Evolutionary conservation across 345 rosid genomes (phyloP), one percentile per base, ranked within the genome.

Genomic region (Rhodomyrtus tomentosa): DNA sequence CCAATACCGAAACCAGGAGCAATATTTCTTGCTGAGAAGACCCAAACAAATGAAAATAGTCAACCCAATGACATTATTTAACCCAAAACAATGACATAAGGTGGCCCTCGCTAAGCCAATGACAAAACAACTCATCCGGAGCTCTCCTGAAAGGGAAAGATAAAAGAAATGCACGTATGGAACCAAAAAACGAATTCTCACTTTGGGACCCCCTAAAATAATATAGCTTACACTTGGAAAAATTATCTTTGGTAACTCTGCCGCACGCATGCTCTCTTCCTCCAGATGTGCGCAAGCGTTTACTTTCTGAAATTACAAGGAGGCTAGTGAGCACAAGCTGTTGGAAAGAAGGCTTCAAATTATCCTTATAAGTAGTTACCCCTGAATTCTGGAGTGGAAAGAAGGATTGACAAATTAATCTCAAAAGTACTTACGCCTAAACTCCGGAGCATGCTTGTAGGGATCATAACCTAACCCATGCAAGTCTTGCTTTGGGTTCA

Each of bases 1-100:
- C 99, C 99, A 91, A 97, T 95, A 87, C 99, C 99, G 91, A 97
- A 95, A 82, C 99, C 99, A 58, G 98, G 95, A 87, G 95, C 96
- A 88, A 90, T 89, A 88, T 94, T 95, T 92, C 98, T 95, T 89
- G 95, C 98, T 97, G 98, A 91, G 92, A 88, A 81, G 87, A 84
- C 83, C 86, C 87, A 82, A 73, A 84, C 27, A 27, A 3, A 72
- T 32, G 6, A 80, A 36, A 53, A 50, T 82, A 88, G 84, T 92
- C 83, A 90, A 91, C 84, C 84, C 84, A 86, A 92, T 82, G 84
- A 82, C 84, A 85, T 53, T 81, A 84, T 32, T 74, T 81, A 84
- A 55, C 40, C 49, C n/a, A 5, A 84, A 52, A 82, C 38, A 68
- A 80, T 83, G 81, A 83, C 59, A 80, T 85, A n/a, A 74, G 74